These are phyloP conservation scores for Diaporthe sp. DNA, from an alignment of 2,329 filamentous ascomycete species.

Conservation along the genomic window DNA sequence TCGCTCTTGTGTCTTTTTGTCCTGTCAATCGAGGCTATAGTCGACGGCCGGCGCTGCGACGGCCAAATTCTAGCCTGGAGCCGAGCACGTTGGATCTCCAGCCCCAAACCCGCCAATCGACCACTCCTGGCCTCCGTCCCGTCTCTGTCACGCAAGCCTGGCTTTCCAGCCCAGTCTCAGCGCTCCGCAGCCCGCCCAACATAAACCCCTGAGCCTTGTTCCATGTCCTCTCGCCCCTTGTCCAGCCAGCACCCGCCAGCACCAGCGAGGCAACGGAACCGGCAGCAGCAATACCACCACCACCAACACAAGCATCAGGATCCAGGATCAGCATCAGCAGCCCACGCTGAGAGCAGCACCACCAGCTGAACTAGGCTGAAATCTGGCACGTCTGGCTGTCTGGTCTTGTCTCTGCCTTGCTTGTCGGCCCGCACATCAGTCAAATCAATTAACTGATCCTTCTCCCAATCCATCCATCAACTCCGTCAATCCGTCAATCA, in stretches of 20 bases:
- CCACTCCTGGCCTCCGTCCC: constrained; percentile 23
- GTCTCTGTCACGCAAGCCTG: constrained; percentile 29
- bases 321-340: constrained; percentile 10
- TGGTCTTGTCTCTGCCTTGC: constrained; percentile 14
- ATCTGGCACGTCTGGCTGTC: constrained; percentile 13
- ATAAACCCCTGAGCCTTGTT: constrained; percentile 34
- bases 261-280: background rate
- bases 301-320: background rate
- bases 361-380: background rate
- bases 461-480: constrained; percentile 18
- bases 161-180: constrained; percentile 17
- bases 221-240: constrained; percentile 25
- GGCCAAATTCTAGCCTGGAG: constrained; percentile 25
- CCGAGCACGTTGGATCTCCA: constrained; percentile 30
- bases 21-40: constrained; percentile 14
- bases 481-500: constrained; percentile 10
- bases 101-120: constrained; percentile 21
- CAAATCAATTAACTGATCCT: constrained; percentile 21
- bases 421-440: constrained; percentile 6
- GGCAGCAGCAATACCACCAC: background rate
- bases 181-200: constrained; percentile 6
- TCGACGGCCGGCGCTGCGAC: constrained; percentile 29
- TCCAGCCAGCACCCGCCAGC: constrained; percentile 4
- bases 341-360: background rate
- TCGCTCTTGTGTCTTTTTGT: background rate